A percentile compares a stretch with the other conserved stretches of the same genome.
These are phyloP conservation scores for Malania oleifera DNA, from an alignment of 164 flowering plant species.

Conservation along the genomic window DNA sequence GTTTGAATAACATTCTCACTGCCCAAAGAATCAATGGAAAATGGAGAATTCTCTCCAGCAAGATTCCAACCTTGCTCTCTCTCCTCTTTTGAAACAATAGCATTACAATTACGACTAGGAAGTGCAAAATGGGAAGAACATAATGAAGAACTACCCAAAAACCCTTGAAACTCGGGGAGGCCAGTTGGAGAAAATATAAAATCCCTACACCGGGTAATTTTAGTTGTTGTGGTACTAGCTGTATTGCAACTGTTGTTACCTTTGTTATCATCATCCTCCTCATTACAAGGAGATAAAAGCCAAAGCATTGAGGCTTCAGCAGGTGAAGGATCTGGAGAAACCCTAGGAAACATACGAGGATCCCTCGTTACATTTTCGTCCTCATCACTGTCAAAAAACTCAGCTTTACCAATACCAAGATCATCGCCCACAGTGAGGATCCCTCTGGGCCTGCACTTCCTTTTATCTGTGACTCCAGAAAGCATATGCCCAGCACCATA, in stretches of 20 bases:
- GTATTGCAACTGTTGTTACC: constrained; percentile 8
- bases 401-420: constrained; percentile 20
- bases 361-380: constrained; percentile 10
- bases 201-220: neutral
- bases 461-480: constrained; percentile 66
- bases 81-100: constrained; percentile 20
- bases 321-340: constrained; percentile 39
- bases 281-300: constrained; percentile 53
- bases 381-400: constrained; percentile 14
- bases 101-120: constrained; percentile 10
- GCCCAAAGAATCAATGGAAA: constrained; percentile 38
- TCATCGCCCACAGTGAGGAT: constrained; percentile 48
- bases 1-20: constrained; percentile 64
- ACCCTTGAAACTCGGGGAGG: constrained; percentile 16
- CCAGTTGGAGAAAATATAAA: constrained; percentile 27
- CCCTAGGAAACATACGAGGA: constrained; percentile 12
- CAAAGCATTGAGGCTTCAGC: constrained; percentile 68
- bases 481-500: constrained; percentile 70
- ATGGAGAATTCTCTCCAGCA: constrained; percentile 31
- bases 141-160: constrained; percentile 15
- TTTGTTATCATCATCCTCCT: constrained; percentile 24
- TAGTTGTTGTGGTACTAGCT: neutral
- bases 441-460: constrained; percentile 86
- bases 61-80: constrained; percentile 9
- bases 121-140: constrained; percentile 17